phyloP scores from a whole-genome alignment of 441 rosid species.

The Eutrema salsugineum region DNA sequence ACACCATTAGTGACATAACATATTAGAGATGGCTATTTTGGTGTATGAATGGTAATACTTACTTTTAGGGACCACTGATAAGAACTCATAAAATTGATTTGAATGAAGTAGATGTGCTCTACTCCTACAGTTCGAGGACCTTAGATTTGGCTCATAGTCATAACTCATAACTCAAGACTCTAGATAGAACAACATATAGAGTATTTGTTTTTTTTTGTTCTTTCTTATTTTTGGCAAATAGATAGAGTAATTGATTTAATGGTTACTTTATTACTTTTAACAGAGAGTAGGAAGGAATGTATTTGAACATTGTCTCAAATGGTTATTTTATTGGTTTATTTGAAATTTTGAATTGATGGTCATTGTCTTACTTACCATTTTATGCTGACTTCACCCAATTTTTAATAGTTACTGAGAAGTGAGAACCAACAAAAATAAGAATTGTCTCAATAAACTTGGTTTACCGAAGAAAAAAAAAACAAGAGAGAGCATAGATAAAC shows the following conservation, averaged over 20 bases:
- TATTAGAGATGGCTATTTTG: not conserved
- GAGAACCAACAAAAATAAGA: not conserved
- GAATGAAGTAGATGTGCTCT: not conserved
- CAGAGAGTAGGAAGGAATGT: not conserved
- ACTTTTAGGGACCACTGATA: not conserved
- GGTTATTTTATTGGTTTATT: not conserved
- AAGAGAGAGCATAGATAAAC: not conserved
- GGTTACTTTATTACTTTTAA: not conserved
- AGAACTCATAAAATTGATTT: not conserved
- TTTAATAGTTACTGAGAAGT: not conserved
- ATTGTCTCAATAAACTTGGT: not conserved
- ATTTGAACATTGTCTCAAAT: not conserved
- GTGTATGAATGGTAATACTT: not conserved
- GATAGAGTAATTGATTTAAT: not conserved
- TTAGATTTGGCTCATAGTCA: not conserved
- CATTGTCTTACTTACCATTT: not conserved
- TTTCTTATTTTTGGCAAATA: too few species aligned
- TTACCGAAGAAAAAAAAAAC: not conserved
- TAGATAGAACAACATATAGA: too few species aligned
- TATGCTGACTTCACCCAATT: not conserved
- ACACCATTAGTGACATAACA: not conserved
- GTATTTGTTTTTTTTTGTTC: too few species aligned
- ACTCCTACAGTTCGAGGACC: not conserved
- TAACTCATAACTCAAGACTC: too few species aligned
- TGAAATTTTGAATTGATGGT: too few species aligned